phyloP scores from a whole-genome alignment of 805 yeast species.

The Spathaspora arborariae region DNA sequence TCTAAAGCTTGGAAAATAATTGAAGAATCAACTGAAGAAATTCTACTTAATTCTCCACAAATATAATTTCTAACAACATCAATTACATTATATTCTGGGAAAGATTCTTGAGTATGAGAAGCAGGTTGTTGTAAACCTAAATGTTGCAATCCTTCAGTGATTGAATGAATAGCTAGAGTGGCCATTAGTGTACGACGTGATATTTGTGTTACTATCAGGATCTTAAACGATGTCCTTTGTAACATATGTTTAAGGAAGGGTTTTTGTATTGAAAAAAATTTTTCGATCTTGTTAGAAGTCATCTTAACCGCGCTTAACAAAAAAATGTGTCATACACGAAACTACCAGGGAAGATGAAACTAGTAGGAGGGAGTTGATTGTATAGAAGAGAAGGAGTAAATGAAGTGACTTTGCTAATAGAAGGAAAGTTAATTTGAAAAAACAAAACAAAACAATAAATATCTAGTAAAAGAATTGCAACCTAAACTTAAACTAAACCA shows the following conservation, averaged over 20 bases:
- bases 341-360: background rate
- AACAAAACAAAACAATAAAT: no score
- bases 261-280: background rate
- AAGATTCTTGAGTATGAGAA: constrained; percentile 35
- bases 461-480: no score
- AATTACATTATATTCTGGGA: constrained; percentile 74
- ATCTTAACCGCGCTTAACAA: background rate
- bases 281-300: background rate
- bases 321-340: background rate
- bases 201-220: background rate
- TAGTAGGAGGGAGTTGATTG: background rate
- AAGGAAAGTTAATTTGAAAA: no score
- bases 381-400: background rate
- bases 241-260: background rate
- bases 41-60: constrained; percentile 66
- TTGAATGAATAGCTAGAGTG: constrained; percentile 15
- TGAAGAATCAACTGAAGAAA: constrained; percentile 67
- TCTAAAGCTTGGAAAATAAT: constrained; percentile 84
- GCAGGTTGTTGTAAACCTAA: constrained; percentile 42
- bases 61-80: constrained; percentile 90
- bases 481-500: no score
- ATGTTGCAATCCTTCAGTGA: constrained; percentile 30
- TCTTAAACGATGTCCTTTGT: background rate
- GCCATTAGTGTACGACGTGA: background rate
- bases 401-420: no score